These are phyloP conservation scores for Sporothrix pseudoabietina DNA, from an alignment of 2,329 filamentous ascomycete genomes.

Conservation along the genomic window DNA sequence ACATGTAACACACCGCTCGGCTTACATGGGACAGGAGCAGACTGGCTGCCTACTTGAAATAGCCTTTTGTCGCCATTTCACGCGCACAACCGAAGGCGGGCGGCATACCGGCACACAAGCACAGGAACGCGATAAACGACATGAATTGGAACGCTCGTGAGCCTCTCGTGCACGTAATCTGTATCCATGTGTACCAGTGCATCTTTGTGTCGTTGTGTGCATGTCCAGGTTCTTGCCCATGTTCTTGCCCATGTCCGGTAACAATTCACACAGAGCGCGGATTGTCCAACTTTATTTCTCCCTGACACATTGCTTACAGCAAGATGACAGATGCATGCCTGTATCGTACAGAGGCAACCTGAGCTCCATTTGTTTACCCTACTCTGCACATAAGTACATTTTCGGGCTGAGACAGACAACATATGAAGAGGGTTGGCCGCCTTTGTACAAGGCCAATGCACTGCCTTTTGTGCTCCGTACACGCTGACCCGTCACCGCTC, in stretches of 20 bases:
- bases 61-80: background rate
- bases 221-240: background rate
- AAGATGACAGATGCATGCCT: slow-evolving; percentile 11
- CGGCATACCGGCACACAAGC: background rate
- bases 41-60: background rate
- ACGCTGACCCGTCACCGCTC: slow-evolving; percentile 16
- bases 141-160: background rate
- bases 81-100: background rate
- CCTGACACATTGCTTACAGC: slow-evolving; percentile 20
- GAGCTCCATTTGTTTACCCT: background rate
- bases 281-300: slow-evolving; percentile 9
- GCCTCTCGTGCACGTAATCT: slow-evolving; percentile 3
- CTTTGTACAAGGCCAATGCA: slow-evolving; percentile 4
- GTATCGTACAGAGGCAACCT: background rate
- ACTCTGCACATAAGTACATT: background rate
- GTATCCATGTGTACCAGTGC: background rate
- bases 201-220: background rate
- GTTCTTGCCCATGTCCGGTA: background rate
- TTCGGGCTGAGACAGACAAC: background rate
- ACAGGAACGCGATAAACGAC: background rate
- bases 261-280: background rate
- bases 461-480: background rate
- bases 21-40: background rate
- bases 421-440: slow-evolving; percentile 6
- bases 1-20: background rate